A percentile compares a stretch with the other conserved stretches of the same genome.
These are phyloP conservation scores for Vanrija sp. DNA, from an alignment of 1,284 basidiomycete species.

Conservation along the genomic window DNA sequence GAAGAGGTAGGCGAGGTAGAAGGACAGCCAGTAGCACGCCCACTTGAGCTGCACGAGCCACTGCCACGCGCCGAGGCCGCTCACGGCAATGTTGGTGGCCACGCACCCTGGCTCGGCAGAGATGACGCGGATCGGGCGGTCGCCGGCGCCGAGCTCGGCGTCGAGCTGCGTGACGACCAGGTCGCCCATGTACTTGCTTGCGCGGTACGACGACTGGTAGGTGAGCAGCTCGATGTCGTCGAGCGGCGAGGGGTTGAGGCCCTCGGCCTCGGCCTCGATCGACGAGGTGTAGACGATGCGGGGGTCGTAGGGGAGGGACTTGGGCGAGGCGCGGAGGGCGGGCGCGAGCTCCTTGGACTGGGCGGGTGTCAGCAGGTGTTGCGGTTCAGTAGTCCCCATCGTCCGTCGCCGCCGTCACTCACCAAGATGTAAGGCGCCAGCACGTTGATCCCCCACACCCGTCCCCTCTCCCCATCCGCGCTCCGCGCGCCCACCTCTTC, in stretches of 20 bases:
- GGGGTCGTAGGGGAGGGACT: constrained; percentile 49
- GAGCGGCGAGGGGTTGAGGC: constrained; percentile 53
- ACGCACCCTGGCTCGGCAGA: constrained; percentile 70
- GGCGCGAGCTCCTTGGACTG: constrained; percentile 43
- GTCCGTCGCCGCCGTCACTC: constrained; percentile 44
- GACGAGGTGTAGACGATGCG: constrained; percentile 80
- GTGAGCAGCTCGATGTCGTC: constrained; percentile 68
- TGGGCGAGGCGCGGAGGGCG: constrained; percentile 39
- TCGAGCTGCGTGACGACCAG: constrained; percentile 62
- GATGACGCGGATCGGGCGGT: constrained; percentile 56
- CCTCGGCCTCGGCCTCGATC: constrained; percentile 58
- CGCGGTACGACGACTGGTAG: constrained; percentile 64
- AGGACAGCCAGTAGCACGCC: constrained; percentile 57
- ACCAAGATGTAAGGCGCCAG: constrained; percentile 79
- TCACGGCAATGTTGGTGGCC: constrained; percentile 60
- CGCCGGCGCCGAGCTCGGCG: constrained; percentile 46
- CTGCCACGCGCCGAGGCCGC: constrained; percentile 33
- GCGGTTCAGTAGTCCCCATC: constrained; percentile 42
- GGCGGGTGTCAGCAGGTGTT: not conserved
- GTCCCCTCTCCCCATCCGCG: constrained; percentile 65
- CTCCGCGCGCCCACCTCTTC: constrained; percentile 63
- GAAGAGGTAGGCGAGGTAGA: constrained; percentile 56
- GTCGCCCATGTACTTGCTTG: constrained; percentile 75
- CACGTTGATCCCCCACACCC: constrained; percentile 80
- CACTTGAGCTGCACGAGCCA: constrained; percentile 56